phyloP scores from a whole-genome alignment of 257 asterid genomes.

The Ilex aquifolium region DNA sequence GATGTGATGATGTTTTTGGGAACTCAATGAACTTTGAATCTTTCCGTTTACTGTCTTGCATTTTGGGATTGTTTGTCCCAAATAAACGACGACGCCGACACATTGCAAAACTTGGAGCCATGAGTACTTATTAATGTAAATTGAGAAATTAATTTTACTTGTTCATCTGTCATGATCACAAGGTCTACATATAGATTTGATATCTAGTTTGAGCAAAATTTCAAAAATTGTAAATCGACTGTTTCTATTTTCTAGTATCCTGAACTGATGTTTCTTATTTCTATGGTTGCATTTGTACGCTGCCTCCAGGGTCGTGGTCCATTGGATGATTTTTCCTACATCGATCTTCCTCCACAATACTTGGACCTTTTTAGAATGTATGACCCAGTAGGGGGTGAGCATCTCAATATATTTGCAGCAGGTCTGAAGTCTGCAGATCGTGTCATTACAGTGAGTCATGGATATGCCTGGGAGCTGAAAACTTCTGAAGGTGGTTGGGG shows the following conservation, averaged over 20 bases:
- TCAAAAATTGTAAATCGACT: neutral
- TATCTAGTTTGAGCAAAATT: too few species aligned
- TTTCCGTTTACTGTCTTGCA: too few species aligned
- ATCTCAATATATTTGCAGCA: conserved; percentile 90
- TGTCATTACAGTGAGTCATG: conserved; percentile 79
- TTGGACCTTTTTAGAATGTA: conserved; percentile 58
- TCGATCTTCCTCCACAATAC: conserved; percentile 78
- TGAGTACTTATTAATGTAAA: too few species aligned
- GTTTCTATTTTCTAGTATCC: too few species aligned
- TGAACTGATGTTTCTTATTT: neutral
- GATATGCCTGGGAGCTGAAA: conserved; percentile 86
- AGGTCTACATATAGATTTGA: too few species aligned
- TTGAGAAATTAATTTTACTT: too few species aligned
- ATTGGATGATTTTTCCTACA: conserved; percentile 46
- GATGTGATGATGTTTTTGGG: too few species aligned
- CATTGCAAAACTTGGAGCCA: too few species aligned
- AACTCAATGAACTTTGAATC: too few species aligned
- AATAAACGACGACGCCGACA: too few species aligned
- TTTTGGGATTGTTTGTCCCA: too few species aligned
- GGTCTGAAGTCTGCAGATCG: conserved; percentile 89
- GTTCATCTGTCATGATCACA: too few species aligned
- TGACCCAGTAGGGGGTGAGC: conserved; percentile 94
- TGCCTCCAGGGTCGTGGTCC: conserved; percentile 91
- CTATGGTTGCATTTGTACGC: neutral
- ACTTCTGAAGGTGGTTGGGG: conserved; percentile 98